Percentiles rank a stretch among this genome's conserved stretches.
Conservation (phyloP, 2,329 filamentous ascomycete genomes). For the Epichloe gansuensis region DNA sequence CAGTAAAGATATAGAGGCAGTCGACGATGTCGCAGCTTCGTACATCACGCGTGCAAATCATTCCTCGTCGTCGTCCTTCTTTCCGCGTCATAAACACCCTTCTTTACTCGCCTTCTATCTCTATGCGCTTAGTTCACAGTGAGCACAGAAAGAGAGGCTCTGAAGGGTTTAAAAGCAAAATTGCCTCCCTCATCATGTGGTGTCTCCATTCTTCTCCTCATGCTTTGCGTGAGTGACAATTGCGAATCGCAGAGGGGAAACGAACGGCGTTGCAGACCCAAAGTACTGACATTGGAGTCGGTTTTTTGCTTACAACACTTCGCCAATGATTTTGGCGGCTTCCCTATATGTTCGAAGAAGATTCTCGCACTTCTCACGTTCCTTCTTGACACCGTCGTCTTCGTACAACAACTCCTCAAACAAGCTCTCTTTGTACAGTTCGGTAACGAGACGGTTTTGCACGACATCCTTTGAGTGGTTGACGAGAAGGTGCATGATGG, state of each 20-base stretch:
- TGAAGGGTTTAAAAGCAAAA: too few species aligned
- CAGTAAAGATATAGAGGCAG: neutral
- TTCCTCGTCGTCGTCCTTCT: neutral
- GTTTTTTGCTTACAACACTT: constrained; percentile 54
- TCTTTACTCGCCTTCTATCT: neutral
- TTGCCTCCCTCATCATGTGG: too few species aligned
- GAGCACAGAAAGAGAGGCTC: neutral
- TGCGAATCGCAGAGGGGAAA: too few species aligned
- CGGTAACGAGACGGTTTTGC: constrained; percentile 89
- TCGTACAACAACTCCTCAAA: constrained; percentile 94
- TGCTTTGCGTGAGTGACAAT: too few species aligned
- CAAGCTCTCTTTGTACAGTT: constrained; percentile 82
- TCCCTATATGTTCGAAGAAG: constrained; percentile 91
- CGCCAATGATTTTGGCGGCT: constrained; percentile 94
- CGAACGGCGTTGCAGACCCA: too few species aligned
- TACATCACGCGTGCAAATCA: neutral
- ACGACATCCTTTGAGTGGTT: constrained; percentile 98
- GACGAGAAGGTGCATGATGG: constrained; percentile 95
- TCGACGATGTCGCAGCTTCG: neutral
- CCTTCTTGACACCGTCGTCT: constrained; percentile 92
- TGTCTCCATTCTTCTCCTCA: too few species aligned
- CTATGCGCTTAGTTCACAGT: neutral
- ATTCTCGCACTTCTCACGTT: constrained; percentile 97
- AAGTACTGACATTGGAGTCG: too few species aligned
- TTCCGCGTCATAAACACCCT: neutral